Percentiles rank a stretch among this genome's conserved stretches.
Conservation (phyloP, 495 filamentous ascomycete species). For the Chaetomium cochliodes region DNA sequence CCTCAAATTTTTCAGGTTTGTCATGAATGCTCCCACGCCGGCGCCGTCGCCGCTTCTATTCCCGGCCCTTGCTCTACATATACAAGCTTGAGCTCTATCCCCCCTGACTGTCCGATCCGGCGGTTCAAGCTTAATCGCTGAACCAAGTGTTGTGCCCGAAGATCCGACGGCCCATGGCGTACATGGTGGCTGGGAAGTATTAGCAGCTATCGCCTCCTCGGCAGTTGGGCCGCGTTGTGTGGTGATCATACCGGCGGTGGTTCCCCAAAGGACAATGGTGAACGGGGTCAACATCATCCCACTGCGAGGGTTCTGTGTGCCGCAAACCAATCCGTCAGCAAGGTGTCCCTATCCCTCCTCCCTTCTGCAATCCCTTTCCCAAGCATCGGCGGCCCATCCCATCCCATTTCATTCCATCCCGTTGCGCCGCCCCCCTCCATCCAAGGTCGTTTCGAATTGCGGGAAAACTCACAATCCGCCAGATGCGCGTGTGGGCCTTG, state of each 20-base stretch:
- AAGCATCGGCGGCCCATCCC: background rate
- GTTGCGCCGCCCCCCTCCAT: background rate
- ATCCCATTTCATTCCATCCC: background rate
- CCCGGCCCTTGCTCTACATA: slow-evolving; percentile 28
- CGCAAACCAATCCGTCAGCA: slow-evolving; percentile 23
- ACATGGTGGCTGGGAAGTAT: slow-evolving; percentile 58
- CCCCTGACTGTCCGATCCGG: slow-evolving; percentile 4
- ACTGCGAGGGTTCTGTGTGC: slow-evolving; percentile 61
- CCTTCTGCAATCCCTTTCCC: background rate
- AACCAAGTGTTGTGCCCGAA: slow-evolving; percentile 89
- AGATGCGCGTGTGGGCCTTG: slow-evolving; percentile 67
- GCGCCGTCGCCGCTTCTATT: slow-evolving; percentile 16
- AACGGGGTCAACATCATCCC: slow-evolving; percentile 69
- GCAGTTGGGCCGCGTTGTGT: background rate
- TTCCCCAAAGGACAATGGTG: slow-evolving; percentile 66
- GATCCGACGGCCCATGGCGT: slow-evolving; percentile 56
- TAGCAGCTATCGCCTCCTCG: slow-evolving; percentile 52
- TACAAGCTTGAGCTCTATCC: slow-evolving; percentile 22
- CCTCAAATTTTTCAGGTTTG: background rate
- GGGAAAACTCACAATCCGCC: slow-evolving; percentile 73
- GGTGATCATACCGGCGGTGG: slow-evolving; percentile 44
- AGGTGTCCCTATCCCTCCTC: background rate
- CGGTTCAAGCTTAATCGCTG: slow-evolving; percentile 49
- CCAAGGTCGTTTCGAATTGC: background rate
- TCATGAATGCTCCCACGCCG: slow-evolving; percentile 11